Conservation (phyloP, 2,329 filamentous ascomycete genomes). For the Phyllosticta citriasiana region DNA sequence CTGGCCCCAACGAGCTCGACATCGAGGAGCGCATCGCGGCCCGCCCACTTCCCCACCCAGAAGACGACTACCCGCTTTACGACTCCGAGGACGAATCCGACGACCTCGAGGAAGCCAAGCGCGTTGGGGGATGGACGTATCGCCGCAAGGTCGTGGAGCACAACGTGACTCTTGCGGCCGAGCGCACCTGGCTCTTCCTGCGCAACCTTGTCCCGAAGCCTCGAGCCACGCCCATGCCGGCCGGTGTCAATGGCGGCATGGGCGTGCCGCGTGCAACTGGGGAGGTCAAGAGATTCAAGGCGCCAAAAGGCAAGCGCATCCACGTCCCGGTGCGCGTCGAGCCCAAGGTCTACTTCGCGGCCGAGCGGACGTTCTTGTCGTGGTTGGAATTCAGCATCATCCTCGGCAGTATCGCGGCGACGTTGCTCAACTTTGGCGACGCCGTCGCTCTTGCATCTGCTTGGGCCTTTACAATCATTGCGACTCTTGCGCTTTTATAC, state of each 20-base stretch:
- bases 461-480: slow-evolving; percentile 72
- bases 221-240: background rate
- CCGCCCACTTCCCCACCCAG: slow-evolving; percentile 43
- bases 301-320: slow-evolving; percentile 72
- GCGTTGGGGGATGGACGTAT: slow-evolving; percentile 69
- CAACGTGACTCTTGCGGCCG: slow-evolving; percentile 40
- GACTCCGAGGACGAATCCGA: slow-evolving; percentile 80
- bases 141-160: slow-evolving; percentile 42
- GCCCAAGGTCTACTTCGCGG: slow-evolving; percentile 95
- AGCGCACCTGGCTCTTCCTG: slow-evolving; percentile 23
- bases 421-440: slow-evolving; percentile 31
- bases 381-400: slow-evolving; percentile 98
- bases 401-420: slow-evolving; percentile 49
- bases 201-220: slow-evolving; percentile 17
- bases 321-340: slow-evolving; percentile 94
- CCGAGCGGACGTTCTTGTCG: slow-evolving; percentile 88
- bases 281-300: slow-evolving; percentile 48
- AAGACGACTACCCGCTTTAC: slow-evolving; percentile 76
- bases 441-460: slow-evolving; percentile 34
- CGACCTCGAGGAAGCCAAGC: slow-evolving; percentile 62
- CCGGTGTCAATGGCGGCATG: slow-evolving; percentile 15
- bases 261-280: slow-evolving; percentile 34
- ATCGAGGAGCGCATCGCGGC: slow-evolving; percentile 73
- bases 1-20: slow-evolving; percentile 46
- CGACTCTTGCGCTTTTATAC: slow-evolving; percentile 70